These are phyloP conservation scores for Mitragyna speciosa DNA, from an alignment of 257 asterid genomes.

Conservation along the genomic window DNA sequence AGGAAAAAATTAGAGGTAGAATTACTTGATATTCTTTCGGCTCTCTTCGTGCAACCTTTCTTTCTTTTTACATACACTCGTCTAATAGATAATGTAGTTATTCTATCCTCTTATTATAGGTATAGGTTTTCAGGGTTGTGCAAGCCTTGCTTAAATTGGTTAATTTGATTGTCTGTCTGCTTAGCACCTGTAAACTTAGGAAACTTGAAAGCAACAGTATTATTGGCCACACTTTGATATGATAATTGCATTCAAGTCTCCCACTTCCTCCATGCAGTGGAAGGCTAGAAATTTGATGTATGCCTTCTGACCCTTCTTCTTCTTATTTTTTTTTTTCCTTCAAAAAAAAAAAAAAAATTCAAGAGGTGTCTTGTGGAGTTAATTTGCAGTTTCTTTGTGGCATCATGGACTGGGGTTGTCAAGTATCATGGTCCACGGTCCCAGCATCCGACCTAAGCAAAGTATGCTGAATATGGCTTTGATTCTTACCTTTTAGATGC, in stretches of 20 bases:
- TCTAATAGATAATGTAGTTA: not conserved
- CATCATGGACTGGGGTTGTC: slow-evolving; percentile 99
- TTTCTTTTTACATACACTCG: not conserved
- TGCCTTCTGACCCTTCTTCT: not conserved
- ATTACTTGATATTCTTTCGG: not conserved
- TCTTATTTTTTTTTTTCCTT: not conserved
- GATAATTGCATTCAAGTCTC: not conserved
- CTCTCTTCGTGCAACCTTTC: not conserved
- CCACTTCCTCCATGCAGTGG: not conserved
- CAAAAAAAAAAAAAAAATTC: no score
- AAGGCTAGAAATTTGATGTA: not conserved
- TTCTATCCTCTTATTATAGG: not conserved
- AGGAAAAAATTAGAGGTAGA: slow-evolving; percentile 85
- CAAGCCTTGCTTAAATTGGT: not conserved
- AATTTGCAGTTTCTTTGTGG: slow-evolving; percentile 96
- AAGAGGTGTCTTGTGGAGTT: slow-evolving; percentile 78
- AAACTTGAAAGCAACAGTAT: not conserved
- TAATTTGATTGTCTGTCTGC: not conserved
- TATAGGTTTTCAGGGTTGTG: not conserved
- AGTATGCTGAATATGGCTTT: slow-evolving; percentile 38
- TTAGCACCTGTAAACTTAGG: not conserved
- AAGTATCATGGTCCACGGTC: slow-evolving; percentile 99
- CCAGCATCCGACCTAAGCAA: slow-evolving; percentile 96
- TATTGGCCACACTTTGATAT: not conserved
- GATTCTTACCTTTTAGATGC: not conserved